These are phyloP conservation scores for Bacterosira constricta DNA, from an alignment of 108 stramenopile genomes.

Conservation along the genomic window DNA sequence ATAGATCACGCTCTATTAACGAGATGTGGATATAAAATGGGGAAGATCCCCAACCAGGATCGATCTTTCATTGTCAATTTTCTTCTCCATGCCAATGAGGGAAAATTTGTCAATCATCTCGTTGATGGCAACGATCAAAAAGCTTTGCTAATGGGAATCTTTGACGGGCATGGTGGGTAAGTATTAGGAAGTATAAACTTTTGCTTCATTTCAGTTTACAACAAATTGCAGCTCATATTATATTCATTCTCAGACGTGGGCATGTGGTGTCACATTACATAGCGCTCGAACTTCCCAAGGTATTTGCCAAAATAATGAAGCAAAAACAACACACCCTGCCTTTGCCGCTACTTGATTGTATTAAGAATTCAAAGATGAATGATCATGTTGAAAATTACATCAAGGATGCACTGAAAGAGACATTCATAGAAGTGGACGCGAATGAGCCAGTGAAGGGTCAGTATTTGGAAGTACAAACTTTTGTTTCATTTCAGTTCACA, in stretches of 20 bases:
- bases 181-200: too few relatives aligned
- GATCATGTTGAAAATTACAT: slow-evolving; percentile 13
- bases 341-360: background rate
- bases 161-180: slow-evolving; percentile 86
- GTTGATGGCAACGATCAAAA: background rate
- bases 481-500: too few relatives aligned
- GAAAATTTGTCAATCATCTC: background rate
- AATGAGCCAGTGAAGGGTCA: slow-evolving; percentile 45
- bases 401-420: slow-evolving; percentile 33
- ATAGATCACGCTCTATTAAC: slow-evolving; percentile 19
- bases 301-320: slow-evolving; percentile 46
- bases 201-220: too few relatives aligned
- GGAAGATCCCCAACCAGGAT: slow-evolving; percentile 30
- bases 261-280: slow-evolving; percentile 64
- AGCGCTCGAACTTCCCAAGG: slow-evolving; percentile 51
- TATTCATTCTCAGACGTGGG: too few relatives aligned
- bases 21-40: slow-evolving; percentile 32
- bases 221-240: too few relatives aligned
- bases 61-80: slow-evolving; percentile 33
- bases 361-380: background rate
- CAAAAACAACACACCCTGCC: slow-evolving; percentile 8
- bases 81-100: background rate
- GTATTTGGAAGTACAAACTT: too few relatives aligned
- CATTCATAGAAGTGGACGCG: slow-evolving; percentile 65
- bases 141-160: slow-evolving; percentile 63